Percentiles rank a stretch among this genome's conserved stretches.
Conservation (phyloP, 23 red algal genomes). For the Gracilaria domingensis region DNA sequence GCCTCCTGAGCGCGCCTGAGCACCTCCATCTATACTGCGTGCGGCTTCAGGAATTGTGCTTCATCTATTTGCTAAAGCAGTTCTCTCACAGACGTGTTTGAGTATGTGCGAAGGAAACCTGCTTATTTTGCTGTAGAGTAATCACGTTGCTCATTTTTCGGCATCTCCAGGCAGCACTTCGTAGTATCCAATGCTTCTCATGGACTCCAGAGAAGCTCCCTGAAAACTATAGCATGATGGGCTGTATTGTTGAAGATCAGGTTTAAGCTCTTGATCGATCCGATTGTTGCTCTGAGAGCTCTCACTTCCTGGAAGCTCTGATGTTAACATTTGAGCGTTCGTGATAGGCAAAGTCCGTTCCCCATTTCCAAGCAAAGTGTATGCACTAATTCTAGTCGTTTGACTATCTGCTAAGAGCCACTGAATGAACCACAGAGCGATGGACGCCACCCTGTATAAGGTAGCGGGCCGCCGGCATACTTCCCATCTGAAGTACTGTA, state of each 20-base stretch:
- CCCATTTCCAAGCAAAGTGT: slow-evolving; percentile 4
- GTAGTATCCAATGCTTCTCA: neutral
- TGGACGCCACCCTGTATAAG: neutral
- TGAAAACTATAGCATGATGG: neutral
- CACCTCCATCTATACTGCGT: no score
- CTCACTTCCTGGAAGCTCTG: neutral
- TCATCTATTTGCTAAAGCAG: no score
- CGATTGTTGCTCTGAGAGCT: neutral
- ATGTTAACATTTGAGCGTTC: neutral
- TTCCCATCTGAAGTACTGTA: slow-evolving; percentile 6
- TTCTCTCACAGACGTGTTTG: no score
- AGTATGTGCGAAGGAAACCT: no score
- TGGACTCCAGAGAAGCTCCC: no score
- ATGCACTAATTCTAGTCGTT: slow-evolving; percentile 7
- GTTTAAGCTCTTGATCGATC: neutral
- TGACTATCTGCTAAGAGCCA: neutral
- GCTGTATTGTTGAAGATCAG: slow-evolving; percentile 17
- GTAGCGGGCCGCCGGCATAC: slow-evolving; percentile 7
- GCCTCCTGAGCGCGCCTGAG: no score
- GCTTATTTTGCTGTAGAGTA: no score
- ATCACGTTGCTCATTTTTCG: no score
- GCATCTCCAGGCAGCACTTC: no score
- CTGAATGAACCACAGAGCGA: neutral
- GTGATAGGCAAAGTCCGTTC: slow-evolving; percentile 14
- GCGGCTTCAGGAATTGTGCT: no score